Evolutionary conservation across 1,284 basidiomycete genomes (phyloP).

Genomic region (Cryptococcus sp.): DNA sequence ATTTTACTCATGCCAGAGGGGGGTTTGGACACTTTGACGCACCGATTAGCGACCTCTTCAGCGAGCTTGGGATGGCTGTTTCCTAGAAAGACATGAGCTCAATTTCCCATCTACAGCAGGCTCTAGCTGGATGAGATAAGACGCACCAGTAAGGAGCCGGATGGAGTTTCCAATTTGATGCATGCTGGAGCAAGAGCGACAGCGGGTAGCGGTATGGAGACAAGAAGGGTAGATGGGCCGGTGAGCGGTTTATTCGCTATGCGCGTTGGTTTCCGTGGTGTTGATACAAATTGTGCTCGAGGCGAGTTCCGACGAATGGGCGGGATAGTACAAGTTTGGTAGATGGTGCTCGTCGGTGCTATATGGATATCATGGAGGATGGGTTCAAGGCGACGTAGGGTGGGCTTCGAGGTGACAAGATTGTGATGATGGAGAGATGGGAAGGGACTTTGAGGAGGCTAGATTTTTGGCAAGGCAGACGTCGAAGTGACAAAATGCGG

Average conservation of each 20-base stretch:
- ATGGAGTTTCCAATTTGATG: constrained; percentile 82
- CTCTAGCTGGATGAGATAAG: no score
- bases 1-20: constrained; percentile 47
- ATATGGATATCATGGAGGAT: background rate
- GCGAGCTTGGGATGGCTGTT: constrained; percentile 98
- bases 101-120: background rate
- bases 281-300: no score
- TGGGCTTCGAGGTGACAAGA: background rate
- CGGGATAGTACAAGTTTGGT: no score
- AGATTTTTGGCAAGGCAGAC: no score
- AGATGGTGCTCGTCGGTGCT: background rate
- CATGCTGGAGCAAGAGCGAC: constrained; percentile 25
- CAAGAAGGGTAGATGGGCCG: background rate
- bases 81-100: constrained; percentile 53
- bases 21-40: constrained; percentile 50
- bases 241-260: background rate
- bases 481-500: no score
- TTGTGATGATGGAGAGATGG: background rate
- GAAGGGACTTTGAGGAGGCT: background rate
- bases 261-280: no score
- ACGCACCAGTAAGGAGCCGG: constrained; percentile 80
- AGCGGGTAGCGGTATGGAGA: background rate
- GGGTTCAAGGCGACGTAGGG: background rate
- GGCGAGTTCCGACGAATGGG: no score
- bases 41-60: constrained; percentile 88